Conservation (phyloP, 805 yeast genomes). For the Barnettozyma sp. region DNA sequence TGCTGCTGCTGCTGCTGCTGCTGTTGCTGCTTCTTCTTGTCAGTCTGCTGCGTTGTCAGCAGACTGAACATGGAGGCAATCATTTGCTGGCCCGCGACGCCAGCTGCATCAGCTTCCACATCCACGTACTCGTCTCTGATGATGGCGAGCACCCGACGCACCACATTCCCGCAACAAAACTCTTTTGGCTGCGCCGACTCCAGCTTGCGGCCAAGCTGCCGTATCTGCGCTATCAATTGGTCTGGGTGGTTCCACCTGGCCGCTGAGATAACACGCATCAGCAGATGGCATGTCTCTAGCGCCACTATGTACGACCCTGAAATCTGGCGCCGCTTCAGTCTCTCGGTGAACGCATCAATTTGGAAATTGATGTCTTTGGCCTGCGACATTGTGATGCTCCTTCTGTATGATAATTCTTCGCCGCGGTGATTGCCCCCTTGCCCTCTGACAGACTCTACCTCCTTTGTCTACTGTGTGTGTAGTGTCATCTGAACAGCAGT, state of each 20-base stretch:
- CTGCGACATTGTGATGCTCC: constrained; percentile 8
- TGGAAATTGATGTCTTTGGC: constrained; percentile 32
- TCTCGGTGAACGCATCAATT: constrained; percentile 39
- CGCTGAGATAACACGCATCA: constrained; percentile 83
- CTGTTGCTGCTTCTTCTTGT: constrained; percentile 6
- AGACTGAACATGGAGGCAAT: constrained; percentile 83
- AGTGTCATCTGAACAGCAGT: background rate
- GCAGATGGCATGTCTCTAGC: constrained; percentile 74
- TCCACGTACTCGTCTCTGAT: constrained; percentile 80
- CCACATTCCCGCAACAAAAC: constrained; percentile 82
- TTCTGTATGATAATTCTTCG: background rate
- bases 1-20: too few species aligned
- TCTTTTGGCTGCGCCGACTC: constrained; percentile 84
- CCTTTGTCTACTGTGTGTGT: too few species aligned
- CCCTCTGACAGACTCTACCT: too few species aligned
- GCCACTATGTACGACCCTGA: constrained; percentile 79
- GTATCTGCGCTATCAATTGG: constrained; percentile 63
- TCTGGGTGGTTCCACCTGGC: constrained; percentile 80
- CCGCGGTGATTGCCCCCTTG: too few species aligned
- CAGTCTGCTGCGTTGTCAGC: constrained; percentile 40
- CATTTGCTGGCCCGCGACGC: constrained; percentile 38
- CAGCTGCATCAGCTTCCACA: constrained; percentile 24
- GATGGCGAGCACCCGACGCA: constrained; percentile 79
- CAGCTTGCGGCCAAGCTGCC: constrained; percentile 63
- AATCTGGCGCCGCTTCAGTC: constrained; percentile 78